Evolutionary conservation across 371 early-diverging fungal genomes (phyloP).

Genomic region (Rhizopus arrhizus): DNA sequence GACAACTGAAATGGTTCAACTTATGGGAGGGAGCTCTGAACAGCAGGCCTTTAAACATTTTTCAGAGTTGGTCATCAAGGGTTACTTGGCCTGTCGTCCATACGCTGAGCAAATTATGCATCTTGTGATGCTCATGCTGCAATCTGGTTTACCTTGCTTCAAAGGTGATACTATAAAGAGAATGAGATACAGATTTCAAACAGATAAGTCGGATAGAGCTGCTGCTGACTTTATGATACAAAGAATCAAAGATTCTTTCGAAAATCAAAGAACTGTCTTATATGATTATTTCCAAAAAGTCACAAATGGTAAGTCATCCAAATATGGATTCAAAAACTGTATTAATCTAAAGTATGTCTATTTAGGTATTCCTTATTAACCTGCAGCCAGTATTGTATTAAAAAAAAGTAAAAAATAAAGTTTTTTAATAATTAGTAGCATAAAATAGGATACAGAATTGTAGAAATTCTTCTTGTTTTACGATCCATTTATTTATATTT

Average conservation of each 20-base stretch:
- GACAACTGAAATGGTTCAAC: conserved; percentile 96
- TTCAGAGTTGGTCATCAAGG: conserved; percentile 90
- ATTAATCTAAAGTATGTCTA: no score
- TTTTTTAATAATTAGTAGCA: no score
- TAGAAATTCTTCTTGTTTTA: no score
- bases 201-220: conserved; percentile 85
- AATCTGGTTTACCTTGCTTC: conserved; percentile 98
- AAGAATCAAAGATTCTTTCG: conserved; percentile 87
- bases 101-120: conserved; percentile 92
- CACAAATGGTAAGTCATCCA: conserved; percentile 70
- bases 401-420: no score
- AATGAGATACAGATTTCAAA: conserved; percentile 89
- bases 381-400: neutral
- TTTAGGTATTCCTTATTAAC: conserved; percentile 18
- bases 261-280: conserved; percentile 85
- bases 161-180: conserved; percentile 88
- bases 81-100: conserved; percentile 90
- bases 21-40: conserved; percentile 90
- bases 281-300: conserved; percentile 89
- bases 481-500: no score
- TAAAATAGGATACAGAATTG: no score
- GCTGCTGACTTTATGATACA: conserved; percentile 95
- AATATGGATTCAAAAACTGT: no score
- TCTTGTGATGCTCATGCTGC: conserved; percentile 90
- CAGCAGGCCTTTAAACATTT: conserved; percentile 87